Percentiles rank a stretch among this genome's conserved stretches.
phyloP scores from a whole-genome alignment of 768 basidiomycete species.

The Russula ochroleuca region DNA sequence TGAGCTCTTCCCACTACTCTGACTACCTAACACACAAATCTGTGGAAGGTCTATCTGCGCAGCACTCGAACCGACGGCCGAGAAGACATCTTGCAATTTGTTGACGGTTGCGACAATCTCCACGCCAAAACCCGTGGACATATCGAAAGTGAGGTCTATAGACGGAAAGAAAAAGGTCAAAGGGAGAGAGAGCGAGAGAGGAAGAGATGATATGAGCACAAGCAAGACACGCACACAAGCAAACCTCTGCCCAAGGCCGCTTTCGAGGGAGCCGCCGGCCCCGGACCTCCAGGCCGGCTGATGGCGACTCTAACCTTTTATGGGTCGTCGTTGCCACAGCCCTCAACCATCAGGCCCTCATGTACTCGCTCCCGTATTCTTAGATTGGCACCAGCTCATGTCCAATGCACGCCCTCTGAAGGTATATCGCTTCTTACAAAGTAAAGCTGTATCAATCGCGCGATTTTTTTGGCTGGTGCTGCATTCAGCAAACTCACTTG shows the following conservation, averaged over 20 bases:
- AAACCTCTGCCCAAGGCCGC: background rate
- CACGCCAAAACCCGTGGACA: constrained; percentile 64
- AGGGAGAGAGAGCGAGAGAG: background rate
- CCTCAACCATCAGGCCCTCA: no score
- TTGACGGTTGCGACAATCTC: constrained; percentile 81
- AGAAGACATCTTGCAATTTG: constrained; percentile 89
- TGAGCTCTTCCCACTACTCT: constrained; percentile 92
- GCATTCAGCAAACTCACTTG: no score
- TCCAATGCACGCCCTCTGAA: no score
- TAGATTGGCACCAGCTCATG: no score
- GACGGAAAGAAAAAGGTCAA: constrained; percentile 9
- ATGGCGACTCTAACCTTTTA: constrained; percentile 6
- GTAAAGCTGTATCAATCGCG: no score
- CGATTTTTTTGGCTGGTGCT: no score
- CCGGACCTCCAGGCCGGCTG: background rate
- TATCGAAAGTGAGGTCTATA: constrained; percentile 26
- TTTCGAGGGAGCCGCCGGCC: background rate
- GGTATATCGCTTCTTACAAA: no score
- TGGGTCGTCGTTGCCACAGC: background rate
- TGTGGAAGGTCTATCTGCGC: constrained; percentile 85
- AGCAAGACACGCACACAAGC: background rate
- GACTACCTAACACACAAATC: constrained; percentile 87
- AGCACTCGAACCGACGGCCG: constrained; percentile 72
- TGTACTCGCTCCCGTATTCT: no score
- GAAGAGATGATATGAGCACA: background rate